These are phyloP conservation scores for Purshia tridentata DNA, from an alignment of 306 rosid genomes.

Conservation along the genomic window DNA sequence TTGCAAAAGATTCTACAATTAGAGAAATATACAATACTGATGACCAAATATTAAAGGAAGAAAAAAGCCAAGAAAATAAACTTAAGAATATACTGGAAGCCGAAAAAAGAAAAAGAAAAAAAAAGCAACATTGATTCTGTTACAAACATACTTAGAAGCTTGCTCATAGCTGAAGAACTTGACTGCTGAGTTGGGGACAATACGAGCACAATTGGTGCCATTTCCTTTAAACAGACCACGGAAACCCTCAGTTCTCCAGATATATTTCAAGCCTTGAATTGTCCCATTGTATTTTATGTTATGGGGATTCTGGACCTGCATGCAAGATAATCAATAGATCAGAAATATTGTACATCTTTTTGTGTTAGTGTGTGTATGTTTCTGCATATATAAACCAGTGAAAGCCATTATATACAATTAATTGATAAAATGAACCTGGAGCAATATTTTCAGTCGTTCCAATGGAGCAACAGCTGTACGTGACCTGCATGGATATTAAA, in stretches of 20 bases:
- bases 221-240: constrained; percentile 95
- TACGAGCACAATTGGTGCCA: constrained; percentile 96
- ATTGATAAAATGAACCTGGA: constrained; percentile 62
- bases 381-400: not conserved
- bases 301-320: constrained; percentile 94
- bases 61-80: not conserved
- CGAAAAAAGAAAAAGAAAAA: not conserved
- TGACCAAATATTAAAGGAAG: not conserved
- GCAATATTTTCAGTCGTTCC: constrained; percentile 91
- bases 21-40: not conserved
- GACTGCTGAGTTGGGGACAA: constrained; percentile 95
- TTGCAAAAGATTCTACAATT: not conserved
- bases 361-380: not conserved
- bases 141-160: constrained; percentile 77
- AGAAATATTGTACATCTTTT: not conserved
- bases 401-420: constrained; percentile 13
- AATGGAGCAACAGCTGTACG: constrained; percentile 99
- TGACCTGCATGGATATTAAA: constrained; percentile 55
- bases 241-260: constrained; percentile 95
- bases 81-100: constrained; percentile 14
- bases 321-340: constrained; percentile 7
- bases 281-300: constrained; percentile 92
- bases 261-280: constrained; percentile 84
- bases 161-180: constrained; percentile 99
- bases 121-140: not conserved